Conservation (phyloP, 805 yeast species). For the Ogataea pilisensis region DNA sequence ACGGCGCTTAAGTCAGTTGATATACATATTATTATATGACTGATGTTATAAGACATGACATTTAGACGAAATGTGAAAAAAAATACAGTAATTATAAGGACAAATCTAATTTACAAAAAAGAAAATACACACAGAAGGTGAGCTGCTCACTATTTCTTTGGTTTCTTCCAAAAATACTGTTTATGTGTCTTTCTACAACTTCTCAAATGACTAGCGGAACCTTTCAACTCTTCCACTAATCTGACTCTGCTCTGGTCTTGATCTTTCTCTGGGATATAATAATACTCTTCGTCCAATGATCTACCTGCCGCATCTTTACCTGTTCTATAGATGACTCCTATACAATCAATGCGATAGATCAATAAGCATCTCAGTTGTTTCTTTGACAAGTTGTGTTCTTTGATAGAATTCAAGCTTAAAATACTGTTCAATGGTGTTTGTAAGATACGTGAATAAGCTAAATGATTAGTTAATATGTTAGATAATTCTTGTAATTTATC, state of each 20-base stretch:
- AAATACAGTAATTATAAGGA: background rate
- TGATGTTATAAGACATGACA: too few species aligned
- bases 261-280: slow-evolving; percentile 83
- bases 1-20: too few species aligned
- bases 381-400: slow-evolving; percentile 43
- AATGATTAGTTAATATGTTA: slow-evolving; percentile 71
- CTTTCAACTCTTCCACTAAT: slow-evolving; percentile 73
- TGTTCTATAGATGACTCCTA: slow-evolving; percentile 83
- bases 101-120: background rate
- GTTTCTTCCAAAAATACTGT: slow-evolving; percentile 74
- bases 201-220: slow-evolving; percentile 69
- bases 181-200: slow-evolving; percentile 92
- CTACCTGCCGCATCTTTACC: slow-evolving; percentile 98
- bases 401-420: slow-evolving; percentile 51
- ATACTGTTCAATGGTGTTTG: slow-evolving; percentile 82
- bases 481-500: slow-evolving; percentile 46
- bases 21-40: too few species aligned
- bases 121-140: too few species aligned
- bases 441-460: slow-evolving; percentile 84
- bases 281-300: slow-evolving; percentile 89
- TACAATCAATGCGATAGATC: slow-evolving; percentile 45
- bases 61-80: background rate
- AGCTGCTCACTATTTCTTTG: slow-evolving; percentile 33
- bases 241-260: slow-evolving; percentile 61
- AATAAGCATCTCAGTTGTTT: slow-evolving; percentile 43